Conservation (phyloP, 495 filamentous ascomycete species). For the Penicillium bialowiezense region DNA sequence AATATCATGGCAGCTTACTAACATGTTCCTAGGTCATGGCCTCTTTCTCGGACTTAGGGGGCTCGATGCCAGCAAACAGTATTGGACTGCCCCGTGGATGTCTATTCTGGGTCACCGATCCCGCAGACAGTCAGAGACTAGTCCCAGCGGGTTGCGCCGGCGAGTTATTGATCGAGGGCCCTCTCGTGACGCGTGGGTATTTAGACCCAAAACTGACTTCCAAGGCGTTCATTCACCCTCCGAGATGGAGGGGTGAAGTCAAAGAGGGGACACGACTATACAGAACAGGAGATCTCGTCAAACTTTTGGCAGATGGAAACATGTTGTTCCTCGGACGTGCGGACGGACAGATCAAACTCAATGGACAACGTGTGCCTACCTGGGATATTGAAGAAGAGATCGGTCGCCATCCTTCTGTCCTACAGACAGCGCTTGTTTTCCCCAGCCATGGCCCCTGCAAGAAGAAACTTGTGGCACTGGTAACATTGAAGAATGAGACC, state of each 20-base stretch:
- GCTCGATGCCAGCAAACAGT: too few relatives aligned
- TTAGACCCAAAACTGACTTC: constrained; percentile 33
- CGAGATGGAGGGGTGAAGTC: constrained; percentile 26
- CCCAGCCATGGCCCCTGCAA: too few relatives aligned
- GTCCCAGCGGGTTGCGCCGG: constrained; percentile 35
- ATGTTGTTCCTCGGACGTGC: background rate
- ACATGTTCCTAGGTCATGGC: too few relatives aligned
- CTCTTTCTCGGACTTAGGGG: too few relatives aligned
- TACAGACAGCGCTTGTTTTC: background rate
- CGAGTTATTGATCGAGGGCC: constrained; percentile 45
- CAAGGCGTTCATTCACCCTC: constrained; percentile 42
- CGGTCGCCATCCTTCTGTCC: background rate
- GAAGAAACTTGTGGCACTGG: too few relatives aligned
- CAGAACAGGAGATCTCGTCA: background rate
- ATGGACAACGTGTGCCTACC: background rate
- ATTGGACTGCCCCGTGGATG: too few relatives aligned
- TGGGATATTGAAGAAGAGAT: background rate
- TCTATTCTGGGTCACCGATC: too few relatives aligned
- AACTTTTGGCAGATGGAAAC: background rate
- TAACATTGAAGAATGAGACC: too few relatives aligned
- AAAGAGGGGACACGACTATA: background rate
- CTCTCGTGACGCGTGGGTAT: constrained; percentile 38
- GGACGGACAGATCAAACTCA: background rate
- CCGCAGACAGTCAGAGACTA: too few relatives aligned
- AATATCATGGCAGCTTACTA: too few relatives aligned